Percentiles rank a stretch among this genome's conserved stretches.
Conservation (phyloP, 768 basidiomycete species). For the Lentinula detonsa region DNA sequence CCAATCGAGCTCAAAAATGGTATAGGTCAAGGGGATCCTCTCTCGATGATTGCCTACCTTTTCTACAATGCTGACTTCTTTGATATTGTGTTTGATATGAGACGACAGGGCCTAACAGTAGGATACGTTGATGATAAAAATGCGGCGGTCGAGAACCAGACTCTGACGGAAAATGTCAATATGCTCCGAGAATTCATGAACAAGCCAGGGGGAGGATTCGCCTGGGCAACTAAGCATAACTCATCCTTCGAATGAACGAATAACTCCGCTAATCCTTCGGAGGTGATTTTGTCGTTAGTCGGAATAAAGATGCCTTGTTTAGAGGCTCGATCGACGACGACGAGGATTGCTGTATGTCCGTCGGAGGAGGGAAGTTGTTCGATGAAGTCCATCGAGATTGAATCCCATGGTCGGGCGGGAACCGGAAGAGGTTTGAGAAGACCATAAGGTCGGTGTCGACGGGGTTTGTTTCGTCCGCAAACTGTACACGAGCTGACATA, state of each 20-base stretch:
- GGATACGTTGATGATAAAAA: conserved; percentile 17
- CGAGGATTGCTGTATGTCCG: no score
- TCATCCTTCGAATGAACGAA: not conserved
- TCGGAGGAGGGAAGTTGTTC: no score
- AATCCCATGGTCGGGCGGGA: no score
- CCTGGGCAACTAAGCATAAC: not conserved
- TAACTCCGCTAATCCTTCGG: no score
- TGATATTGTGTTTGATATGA: conserved; percentile 6
- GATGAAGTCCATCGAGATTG: no score
- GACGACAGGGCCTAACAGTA: not conserved
- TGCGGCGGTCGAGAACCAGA: conserved; percentile 1
- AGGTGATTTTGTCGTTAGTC: no score
- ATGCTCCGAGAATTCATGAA: conserved; percentile 12
- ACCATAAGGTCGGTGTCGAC: no score
- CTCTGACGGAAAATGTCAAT: conserved; percentile 2
- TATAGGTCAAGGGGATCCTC: conserved; percentile 20
- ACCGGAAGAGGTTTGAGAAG: no score
- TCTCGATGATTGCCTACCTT: conserved; percentile 19
- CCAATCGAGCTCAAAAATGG: conserved; percentile 13
- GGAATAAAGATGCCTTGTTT: no score
- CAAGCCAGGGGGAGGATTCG: not conserved
- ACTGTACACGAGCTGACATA: no score
- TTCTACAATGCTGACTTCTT: conserved; percentile 19
- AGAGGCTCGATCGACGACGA: no score
- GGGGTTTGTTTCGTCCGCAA: no score